Base-by-base conservation (phyloP, 495 filamentous ascomycete species). In the Podospora comata region DNA sequence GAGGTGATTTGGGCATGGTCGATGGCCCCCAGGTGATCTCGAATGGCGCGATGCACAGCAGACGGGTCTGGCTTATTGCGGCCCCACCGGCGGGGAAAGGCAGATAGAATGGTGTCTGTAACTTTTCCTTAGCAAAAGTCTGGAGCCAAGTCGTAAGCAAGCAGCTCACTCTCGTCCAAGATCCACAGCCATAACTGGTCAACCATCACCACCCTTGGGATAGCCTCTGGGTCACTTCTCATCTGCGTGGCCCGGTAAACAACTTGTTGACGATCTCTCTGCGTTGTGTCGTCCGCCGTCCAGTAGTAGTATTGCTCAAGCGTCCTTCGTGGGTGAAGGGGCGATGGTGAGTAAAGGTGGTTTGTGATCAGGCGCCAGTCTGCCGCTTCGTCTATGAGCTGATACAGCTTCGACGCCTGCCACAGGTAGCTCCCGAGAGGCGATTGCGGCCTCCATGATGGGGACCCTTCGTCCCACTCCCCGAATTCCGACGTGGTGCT, bases 161-260 rank as follows among this genome's bases (percentile, higher is more conserved):
- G 34, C 34, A 39, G 27, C 59, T 30, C 23, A 72, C 70, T 72
- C 13, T 84, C 83, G 23, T 89, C 88, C 16, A 91, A 68, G 28
- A 91, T 85, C 88, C 88, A 91, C 80, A 91, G 83, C 89, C 89
- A 91, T 9, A 91, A 78, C 73, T 91, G 89, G 67, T 91, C 89
- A 3, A 90, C 89, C 89, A 91, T 92, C 70, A 91, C 84, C 13
- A 91, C 84, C 65, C 90, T 86, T 0, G 87, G 84, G n/a, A 89
- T 73, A 5, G 71, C 69, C 55, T 73, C 71, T 5, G 66, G 66
- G 26, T 73, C 71, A 28, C 68, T 73, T 60, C 67, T 61, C 68
- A 68, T 64, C 53, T 67, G 30, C 4, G 71, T 73, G 4, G 65
- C 71, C 28, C 71, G 68, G 56, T 71, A 73, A 1, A 73, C 68